Conservation (phyloP, 345 rosid species). For the Salix dunnii region DNA sequence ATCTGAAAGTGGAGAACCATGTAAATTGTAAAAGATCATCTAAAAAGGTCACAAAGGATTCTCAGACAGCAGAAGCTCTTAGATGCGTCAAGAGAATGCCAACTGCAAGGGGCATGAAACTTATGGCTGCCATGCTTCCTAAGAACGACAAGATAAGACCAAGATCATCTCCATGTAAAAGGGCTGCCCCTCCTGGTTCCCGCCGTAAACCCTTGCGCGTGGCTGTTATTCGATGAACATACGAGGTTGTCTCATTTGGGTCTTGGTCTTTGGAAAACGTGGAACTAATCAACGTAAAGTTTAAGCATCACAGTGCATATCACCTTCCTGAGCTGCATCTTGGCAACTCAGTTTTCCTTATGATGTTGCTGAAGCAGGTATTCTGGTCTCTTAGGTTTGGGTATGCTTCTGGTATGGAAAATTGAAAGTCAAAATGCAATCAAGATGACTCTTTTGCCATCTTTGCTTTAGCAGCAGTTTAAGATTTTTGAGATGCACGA, state of each 20-base stretch:
- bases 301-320: neutral
- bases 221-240: slow-evolving; percentile 11
- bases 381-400: neutral
- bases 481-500: neutral
- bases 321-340: neutral
- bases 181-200: slow-evolving; percentile 29
- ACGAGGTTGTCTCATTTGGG: too few relatives aligned
- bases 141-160: slow-evolving; percentile 26
- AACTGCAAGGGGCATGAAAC: slow-evolving; percentile 24
- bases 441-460: neutral
- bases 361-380: neutral
- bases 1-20: slow-evolving; percentile 28
- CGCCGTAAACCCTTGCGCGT: slow-evolving; percentile 16
- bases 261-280: neutral
- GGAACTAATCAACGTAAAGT: neutral
- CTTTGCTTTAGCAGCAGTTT: neutral
- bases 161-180: slow-evolving; percentile 37
- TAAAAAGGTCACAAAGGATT: slow-evolving; percentile 13
- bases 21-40: slow-evolving; percentile 17
- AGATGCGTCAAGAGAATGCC: slow-evolving; percentile 34
- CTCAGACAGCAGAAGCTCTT: slow-evolving; percentile 31
- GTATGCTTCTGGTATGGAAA: neutral
- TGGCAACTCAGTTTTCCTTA: neutral
- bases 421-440: neutral
- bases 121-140: slow-evolving; percentile 32